These are phyloP conservation scores for Ogataea naganishii DNA, from an alignment of 805 yeast species.

Conservation along the genomic window DNA sequence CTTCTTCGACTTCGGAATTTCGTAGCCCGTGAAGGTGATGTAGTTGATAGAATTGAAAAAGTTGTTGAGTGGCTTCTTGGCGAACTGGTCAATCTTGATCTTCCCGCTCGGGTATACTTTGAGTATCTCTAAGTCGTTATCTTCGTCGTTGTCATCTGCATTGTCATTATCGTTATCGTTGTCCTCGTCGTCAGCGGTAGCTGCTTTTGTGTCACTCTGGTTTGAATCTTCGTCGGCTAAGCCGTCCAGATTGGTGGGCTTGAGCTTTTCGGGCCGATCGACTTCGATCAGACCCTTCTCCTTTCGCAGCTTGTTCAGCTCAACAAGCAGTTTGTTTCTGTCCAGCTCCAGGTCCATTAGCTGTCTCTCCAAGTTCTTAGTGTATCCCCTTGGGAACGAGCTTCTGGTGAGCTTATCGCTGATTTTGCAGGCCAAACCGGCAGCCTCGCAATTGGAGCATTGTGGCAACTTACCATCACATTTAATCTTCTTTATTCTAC, in stretches of 20 bases:
- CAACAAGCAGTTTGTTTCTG: constrained; percentile 29
- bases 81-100: constrained; percentile 17
- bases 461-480: constrained; percentile 65
- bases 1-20: constrained; percentile 2
- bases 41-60: constrained; percentile 13
- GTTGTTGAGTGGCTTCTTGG: constrained; percentile 16
- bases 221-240: constrained; percentile 7
- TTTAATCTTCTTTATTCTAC: constrained; percentile 66
- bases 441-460: constrained; percentile 58
- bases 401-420: constrained; percentile 68
- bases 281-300: constrained; percentile 5
- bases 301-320: constrained; percentile 19
- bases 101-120: constrained; percentile 14
- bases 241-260: background rate
- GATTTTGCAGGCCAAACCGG: constrained; percentile 61
- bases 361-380: constrained; percentile 62
- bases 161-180: background rate
- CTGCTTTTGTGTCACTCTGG: background rate
- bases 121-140: constrained; percentile 2
- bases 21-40: constrained; percentile 22
- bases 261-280: background rate
- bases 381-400: constrained; percentile 76
- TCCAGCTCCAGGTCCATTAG: constrained; percentile 54
- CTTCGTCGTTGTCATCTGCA: constrained; percentile 9
- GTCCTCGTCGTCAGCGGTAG: background rate